Evolutionary conservation across 768 basidiomycete genomes (phyloP), one percentile per base, ranked within the genome.

Genomic region (Hemileccinum impolitum): DNA sequence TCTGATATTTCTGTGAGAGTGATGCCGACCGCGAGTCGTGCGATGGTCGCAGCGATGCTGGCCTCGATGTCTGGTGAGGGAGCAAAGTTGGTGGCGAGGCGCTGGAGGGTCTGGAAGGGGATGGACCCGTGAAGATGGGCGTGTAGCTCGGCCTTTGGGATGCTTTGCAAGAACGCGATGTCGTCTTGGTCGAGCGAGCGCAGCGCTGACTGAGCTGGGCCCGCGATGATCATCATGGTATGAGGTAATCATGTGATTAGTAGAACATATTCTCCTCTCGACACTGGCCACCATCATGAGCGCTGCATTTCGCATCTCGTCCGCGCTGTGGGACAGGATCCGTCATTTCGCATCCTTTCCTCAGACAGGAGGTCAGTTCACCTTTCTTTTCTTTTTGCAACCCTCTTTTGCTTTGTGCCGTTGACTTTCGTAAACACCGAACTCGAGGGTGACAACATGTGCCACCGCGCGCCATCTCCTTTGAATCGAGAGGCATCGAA

Each of bases 341-440:
- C 87, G 88, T 70, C 88, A 94, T 59, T 94, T 90, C 62, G 88
- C 90, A 0, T 87, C 87, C 1, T 94, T 94, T 69, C 90, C 90
- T 3, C 94, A 94, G 71, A 95, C 93, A 0, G 90, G 92, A 43
- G 90, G 90, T 89, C 25, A 53, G 82, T 70, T n/a, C 42, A 12
- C 11, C 11, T 26, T 25, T 17, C 8, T 23, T 2, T 36, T 36
- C 10, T 11, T 38, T 30, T 25, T 35, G 28, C 28, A 30, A 12
- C 11, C 28, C 11, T 30, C 7, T 4, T 30, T 30, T n/a, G n/a
- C n/a, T n/a, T n/a, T n/a, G n/a, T n/a, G n/a, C n/a, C n/a, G n/a
- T n/a, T n/a, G n/a, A n/a, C n/a, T n/a, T n/a, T n/a, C n/a, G n/a
- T n/a, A n/a, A n/a, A n/a, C n/a, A n/a, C n/a, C n/a, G n/a, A n/a